Evolutionary conservation across 2,329 filamentous ascomycete genomes (phyloP).

Genomic region (Cytospora leucostoma): DNA sequence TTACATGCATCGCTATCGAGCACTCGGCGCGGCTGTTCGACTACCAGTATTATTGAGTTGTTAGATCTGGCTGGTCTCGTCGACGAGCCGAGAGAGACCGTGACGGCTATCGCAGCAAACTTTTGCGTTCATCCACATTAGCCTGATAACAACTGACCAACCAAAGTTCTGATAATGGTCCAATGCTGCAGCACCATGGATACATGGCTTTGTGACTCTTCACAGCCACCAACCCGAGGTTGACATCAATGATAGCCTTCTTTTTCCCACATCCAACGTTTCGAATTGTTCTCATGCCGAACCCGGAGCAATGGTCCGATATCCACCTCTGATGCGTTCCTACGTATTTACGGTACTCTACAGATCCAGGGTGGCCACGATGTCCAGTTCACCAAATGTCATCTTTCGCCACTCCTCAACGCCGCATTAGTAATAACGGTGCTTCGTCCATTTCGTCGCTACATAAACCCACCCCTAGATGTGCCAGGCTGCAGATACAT

Average conservation of each 20-base stretch:
- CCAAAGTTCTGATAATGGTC: not conserved
- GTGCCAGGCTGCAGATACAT: not conserved
- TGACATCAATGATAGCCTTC: not conserved
- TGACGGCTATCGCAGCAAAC: not conserved
- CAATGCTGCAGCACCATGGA: not conserved
- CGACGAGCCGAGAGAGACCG: not conserved
- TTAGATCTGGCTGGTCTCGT: not conserved
- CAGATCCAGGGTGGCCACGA: slow-evolving; percentile 15
- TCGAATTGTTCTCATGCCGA: slow-evolving; percentile 8
- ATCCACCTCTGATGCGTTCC: slow-evolving; percentile 5
- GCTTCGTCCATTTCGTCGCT: not conserved
- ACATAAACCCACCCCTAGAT: not conserved
- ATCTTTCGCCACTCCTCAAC: not conserved
- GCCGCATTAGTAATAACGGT: not conserved
- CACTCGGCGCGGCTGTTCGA: not conserved
- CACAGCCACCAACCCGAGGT: not conserved
- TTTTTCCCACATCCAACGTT: not conserved
- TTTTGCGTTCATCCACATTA: not conserved
- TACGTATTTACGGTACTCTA: not conserved
- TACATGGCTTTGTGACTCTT: not conserved
- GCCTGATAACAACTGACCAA: not conserved
- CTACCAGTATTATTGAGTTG: not conserved
- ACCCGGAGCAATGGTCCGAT: slow-evolving; percentile 17
- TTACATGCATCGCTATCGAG: slow-evolving; percentile 4
- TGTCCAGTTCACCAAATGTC: slow-evolving; percentile 1